Evolutionary conservation across 2,329 filamentous ascomycete genomes (phyloP), one percentile per base, ranked within the genome.

Genomic region (Fusarium anthophilum): DNA sequence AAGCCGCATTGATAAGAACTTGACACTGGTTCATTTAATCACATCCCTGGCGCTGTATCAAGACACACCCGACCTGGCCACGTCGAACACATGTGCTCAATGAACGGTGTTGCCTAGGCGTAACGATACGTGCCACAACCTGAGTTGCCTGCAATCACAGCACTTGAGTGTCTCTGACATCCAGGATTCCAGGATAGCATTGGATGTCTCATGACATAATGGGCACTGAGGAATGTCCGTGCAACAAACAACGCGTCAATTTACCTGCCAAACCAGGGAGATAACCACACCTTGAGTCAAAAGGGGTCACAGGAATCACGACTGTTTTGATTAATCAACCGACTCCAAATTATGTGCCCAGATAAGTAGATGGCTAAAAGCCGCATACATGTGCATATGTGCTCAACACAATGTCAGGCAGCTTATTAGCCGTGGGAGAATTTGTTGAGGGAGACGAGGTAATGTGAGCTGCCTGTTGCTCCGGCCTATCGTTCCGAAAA

Each of bases 401-500:
- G n/a, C 57, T 51, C 50, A 66, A 56, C 37, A 38, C 43, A 56
- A 47, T 24, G 43, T 63, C 24, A 55, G 55, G 53, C 38, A 51
- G 55, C 41, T 41, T 72, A n/a, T 41, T 72, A n/a, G 32, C 47
- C 44, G 39, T 39, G 8, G 26, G 26, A 15, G 47, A 51, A 32
- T 20, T 13, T 41, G 51, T 43, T 50, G 32, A 41, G 32, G 47
- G 38, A 57, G 30, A 50, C 47, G 41, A 61, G 63, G 38, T 44
- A 24, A 35, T 44, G 50, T 54, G 24, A 56, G 47, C 59, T 67
- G 45, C 45, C 59, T 58, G 26, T 53, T 70, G 60, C 56, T 62
- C 64, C 58, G 57, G 37, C 28, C 22, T 65, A 65, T 65, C 69
- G 66, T 57, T 73, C 63, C 55, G 73, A 71, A 75, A 76, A 69